Percentiles rank a stretch among this genome's conserved stretches.
Evolutionary conservation across 768 basidiomycete genomes (phyloP).

Genomic region (Paxillus involutus): DNA sequence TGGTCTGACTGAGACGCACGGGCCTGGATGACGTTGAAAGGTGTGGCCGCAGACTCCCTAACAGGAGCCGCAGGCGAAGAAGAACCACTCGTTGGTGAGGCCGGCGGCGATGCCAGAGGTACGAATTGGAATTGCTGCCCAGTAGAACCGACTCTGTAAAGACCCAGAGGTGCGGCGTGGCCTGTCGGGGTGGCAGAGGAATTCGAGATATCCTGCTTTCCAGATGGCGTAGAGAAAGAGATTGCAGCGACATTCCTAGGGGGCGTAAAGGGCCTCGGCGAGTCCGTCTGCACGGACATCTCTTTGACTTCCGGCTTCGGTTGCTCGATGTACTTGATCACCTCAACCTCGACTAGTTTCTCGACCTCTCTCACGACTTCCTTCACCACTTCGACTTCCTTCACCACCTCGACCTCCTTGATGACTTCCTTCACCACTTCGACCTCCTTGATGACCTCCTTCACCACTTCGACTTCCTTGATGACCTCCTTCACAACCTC

Average conservation of each 20-base stretch:
- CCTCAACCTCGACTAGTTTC: conserved; percentile 12
- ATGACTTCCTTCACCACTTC: conserved; percentile 16
- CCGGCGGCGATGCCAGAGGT: conserved; percentile 43
- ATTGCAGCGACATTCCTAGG: conserved; percentile 28
- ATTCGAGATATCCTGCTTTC: conserved; percentile 24
- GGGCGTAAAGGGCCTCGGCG: conserved; percentile 34
- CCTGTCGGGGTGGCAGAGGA: conserved; percentile 34
- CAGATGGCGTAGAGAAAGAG: conserved; percentile 23
- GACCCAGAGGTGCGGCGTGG: conserved; percentile 32
- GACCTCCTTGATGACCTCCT: conserved; percentile 24
- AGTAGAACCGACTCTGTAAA: conserved; percentile 56
- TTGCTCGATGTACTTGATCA: conserved; percentile 24
- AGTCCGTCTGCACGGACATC: conserved; percentile 79
- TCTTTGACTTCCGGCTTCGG: conserved; percentile 71
- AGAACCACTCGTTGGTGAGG: conserved; percentile 24
- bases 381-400: conserved; percentile 27
- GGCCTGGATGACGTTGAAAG: conserved; percentile 44
- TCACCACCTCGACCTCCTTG: conserved; percentile 39
- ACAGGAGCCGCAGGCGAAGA: conserved; percentile 40
- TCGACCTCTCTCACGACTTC: conserved; percentile 25
- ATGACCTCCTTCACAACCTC: conserved; percentile 31
- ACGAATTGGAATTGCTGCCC: conserved; percentile 68
- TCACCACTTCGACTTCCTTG: conserved; percentile 25
- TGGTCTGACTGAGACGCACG: conserved; percentile 59
- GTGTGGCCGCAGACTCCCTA: conserved; percentile 50